phyloP scores from a whole-genome alignment of 163 green algal genomes.

The Chloroidium sp. region DNA sequence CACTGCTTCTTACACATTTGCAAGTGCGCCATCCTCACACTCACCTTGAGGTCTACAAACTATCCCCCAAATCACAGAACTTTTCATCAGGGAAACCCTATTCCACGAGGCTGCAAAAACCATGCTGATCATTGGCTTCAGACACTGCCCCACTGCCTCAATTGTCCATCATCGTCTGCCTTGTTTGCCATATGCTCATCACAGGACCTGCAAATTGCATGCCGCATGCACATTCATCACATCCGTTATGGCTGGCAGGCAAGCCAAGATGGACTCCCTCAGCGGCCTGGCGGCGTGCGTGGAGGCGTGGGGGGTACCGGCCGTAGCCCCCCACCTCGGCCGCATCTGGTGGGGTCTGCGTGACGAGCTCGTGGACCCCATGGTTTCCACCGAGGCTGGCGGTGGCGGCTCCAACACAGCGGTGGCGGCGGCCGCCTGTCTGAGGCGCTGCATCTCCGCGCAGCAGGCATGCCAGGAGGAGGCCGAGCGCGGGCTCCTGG shows the following conservation, averaged over 20 bases:
- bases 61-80: too few species aligned
- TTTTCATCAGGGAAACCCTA: too few species aligned
- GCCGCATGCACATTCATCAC: not conserved
- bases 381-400: not conserved
- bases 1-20: too few species aligned
- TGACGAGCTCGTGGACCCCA: conserved; percentile 12
- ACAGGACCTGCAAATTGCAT: not conserved
- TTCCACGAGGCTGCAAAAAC: too few species aligned
- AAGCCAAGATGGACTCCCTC: conserved; percentile 41
- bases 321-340: conserved; percentile 4
- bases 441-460: not conserved
- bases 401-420: not conserved
- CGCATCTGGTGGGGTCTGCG: conserved; percentile 24
- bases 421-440: not conserved
- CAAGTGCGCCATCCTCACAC: too few species aligned
- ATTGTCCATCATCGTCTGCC: too few species aligned
- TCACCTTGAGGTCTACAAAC: too few species aligned
- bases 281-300: conserved; percentile 19
- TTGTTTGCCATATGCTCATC: too few species aligned
- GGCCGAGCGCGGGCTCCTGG: not conserved
- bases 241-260: conserved; percentile 15
- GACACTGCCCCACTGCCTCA: too few species aligned
- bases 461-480: not conserved
- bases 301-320: conserved; percentile 9
- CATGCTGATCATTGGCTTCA: too few species aligned